Evolutionary conservation across 495 filamentous ascomycete genomes (phyloP), one percentile per base, ranked within the genome.

Genomic region (Gamarada debralockiae): DNA sequence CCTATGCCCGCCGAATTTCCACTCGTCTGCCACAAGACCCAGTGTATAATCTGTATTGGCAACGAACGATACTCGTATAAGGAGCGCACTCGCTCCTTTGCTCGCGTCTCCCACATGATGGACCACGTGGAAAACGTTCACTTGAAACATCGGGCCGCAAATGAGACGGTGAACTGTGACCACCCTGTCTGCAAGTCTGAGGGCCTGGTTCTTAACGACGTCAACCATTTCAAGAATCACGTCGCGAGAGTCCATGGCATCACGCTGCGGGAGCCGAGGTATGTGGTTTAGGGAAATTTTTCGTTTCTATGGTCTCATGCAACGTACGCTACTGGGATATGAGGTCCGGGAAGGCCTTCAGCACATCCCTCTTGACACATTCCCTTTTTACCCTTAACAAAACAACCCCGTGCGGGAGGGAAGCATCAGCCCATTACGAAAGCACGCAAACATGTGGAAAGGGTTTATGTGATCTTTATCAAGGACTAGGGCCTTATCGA

Each of bases 171-270:
- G 21, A 4, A 33, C 24, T 63, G 58, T 48, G 27, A 48, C 12
- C 57, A 60, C 53, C 60, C 60, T 27, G 21, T 42, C 21, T 63
- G 53, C 42, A 60, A 60, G 48, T 29, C 48, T 10, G 46, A 51
- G 41, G 57, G 46, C 24, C 33, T 57, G 33, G 33, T 53, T 31
- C 44, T 63, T 17, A 36, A 43, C 21, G 49, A 31, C 38, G 39
- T 60, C 15, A 55, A 51, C 42, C 48, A 31, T 49, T 59, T 64
- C 52, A 64, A 62, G 52, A 59, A 64, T 53, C 56, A 62, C 43
- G 52, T 55, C 20, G 54, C 33, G 17, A 39, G 31, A 7, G 36
- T 50, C 21, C 33, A 50, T n/a, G 21, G 21, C 15, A n/a, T 44
- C 8, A 39, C 39, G 15, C 48, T 50, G 14, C 48, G 41, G n/a